These are phyloP conservation scores for Benincasa hispida DNA, from an alignment of 306 rosid species.

Conservation along the genomic window DNA sequence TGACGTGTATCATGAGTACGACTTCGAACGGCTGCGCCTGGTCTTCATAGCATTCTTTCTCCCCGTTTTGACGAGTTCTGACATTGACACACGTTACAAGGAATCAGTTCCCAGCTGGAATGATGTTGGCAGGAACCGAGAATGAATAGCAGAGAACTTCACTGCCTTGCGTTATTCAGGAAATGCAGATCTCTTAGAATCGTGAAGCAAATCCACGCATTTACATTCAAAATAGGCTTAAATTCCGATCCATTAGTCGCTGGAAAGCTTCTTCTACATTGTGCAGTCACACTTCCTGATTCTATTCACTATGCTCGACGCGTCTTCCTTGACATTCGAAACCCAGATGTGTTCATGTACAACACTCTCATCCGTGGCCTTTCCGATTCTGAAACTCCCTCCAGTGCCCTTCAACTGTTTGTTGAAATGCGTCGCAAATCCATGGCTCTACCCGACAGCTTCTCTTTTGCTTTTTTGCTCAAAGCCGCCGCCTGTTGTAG, in stretches of 20 bases:
- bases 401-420: slow-evolving; percentile 30
- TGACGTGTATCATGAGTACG: no score
- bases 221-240: slow-evolving; percentile 30
- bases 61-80: no score
- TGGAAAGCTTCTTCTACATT: slow-evolving; percentile 71
- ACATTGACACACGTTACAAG: no score
- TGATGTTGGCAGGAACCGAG: background rate
- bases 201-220: slow-evolving; percentile 44
- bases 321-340: slow-evolving; percentile 36
- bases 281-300: slow-evolving; percentile 42
- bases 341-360: slow-evolving; percentile 78
- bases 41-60: no score
- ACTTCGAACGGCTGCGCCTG: no score
- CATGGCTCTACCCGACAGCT: slow-evolving; percentile 37
- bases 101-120: no score
- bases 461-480: slow-evolving; percentile 63
- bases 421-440: slow-evolving; percentile 37
- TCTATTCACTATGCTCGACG: slow-evolving; percentile 45
- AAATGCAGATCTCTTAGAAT: slow-evolving; percentile 37
- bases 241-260: slow-evolving; percentile 30
- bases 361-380: slow-evolving; percentile 67
- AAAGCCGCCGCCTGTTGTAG: slow-evolving; percentile 47
- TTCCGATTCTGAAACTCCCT: slow-evolving; percentile 37
- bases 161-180: slow-evolving; percentile 24
- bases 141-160: slow-evolving; percentile 26